phyloP scores from a whole-genome alignment of 2,329 filamentous ascomycete species.

The Gyromitra esculenta region DNA sequence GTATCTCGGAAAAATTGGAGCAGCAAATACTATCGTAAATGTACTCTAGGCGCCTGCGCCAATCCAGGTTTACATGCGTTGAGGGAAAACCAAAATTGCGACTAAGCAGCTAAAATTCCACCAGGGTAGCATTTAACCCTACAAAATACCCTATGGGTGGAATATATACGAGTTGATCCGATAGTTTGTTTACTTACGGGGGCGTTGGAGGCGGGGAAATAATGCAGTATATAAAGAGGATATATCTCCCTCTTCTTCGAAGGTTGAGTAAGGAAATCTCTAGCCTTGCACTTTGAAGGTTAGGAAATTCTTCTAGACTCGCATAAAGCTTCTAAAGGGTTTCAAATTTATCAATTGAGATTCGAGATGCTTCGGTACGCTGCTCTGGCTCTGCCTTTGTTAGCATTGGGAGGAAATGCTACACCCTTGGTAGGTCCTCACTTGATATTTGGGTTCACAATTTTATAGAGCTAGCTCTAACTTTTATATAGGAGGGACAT shows the following conservation, averaged over 20 bases:
- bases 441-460: neutral
- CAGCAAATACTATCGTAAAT: slow-evolving; percentile 3
- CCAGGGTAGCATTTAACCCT: slow-evolving; percentile 38
- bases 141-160: slow-evolving; percentile 1
- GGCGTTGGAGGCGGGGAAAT: neutral
- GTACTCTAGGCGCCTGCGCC: neutral
- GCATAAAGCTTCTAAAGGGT: slow-evolving; percentile 7
- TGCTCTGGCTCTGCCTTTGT: slow-evolving; percentile 36
- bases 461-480: slow-evolving; percentile 13
- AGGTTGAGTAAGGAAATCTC: slow-evolving; percentile 21
- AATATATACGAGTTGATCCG: neutral
- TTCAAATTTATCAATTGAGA: slow-evolving; percentile 14
- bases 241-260: neutral
- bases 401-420: slow-evolving; percentile 40
- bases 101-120: slow-evolving; percentile 1
- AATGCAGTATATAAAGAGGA: slow-evolving; percentile 35
- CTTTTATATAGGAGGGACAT: slow-evolving; percentile 22
- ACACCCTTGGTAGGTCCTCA: slow-evolving; percentile 27
- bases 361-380: slow-evolving; percentile 43
- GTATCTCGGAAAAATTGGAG: slow-evolving; percentile 10
- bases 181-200: neutral
- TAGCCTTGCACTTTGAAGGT: slow-evolving; percentile 14
- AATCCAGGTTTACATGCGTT: slow-evolving; percentile 17
- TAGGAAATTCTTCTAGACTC: neutral
- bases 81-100: slow-evolving; percentile 3